These are phyloP conservation scores for Lipomyces yamadae DNA, from an alignment of 805 yeast genomes.

Conservation along the genomic window DNA sequence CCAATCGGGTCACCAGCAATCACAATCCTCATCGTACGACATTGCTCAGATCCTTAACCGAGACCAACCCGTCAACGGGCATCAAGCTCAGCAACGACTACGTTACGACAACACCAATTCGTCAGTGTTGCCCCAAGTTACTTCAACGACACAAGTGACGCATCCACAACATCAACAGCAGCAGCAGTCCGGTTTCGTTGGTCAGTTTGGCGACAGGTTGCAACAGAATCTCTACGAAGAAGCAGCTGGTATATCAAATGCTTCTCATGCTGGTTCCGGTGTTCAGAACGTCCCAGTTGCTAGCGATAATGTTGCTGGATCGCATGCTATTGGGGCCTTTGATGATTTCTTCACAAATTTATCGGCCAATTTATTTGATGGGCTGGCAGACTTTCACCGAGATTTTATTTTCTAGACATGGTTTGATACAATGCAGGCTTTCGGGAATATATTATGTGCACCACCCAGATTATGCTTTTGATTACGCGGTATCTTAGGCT, in stretches of 20 bases:
- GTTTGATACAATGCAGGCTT: background rate
- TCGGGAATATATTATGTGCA: too few species aligned
- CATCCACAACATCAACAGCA: background rate
- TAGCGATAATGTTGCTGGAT: constrained; percentile 11
- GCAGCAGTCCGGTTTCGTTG: background rate
- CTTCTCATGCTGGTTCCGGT: constrained; percentile 6
- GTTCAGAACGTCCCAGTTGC: constrained; percentile 27
- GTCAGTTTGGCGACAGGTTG: background rate
- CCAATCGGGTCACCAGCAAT: background rate
- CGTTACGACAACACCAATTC: constrained; percentile 4
- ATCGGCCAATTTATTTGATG: constrained; percentile 27
- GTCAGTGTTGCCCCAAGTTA: constrained; percentile 11
- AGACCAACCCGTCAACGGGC: background rate
- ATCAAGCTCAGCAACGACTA: background rate
- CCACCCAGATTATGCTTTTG: too few species aligned
- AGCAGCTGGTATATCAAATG: background rate
- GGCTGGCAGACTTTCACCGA: constrained; percentile 16
- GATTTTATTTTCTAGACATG: constrained; percentile 21
- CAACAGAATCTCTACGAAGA: background rate
- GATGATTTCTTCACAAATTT: constrained; percentile 28
- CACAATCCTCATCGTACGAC: background rate
- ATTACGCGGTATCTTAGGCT: too few species aligned
- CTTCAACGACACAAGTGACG: constrained; percentile 17
- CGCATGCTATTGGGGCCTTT: constrained; percentile 12
- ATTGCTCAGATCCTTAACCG: constrained; percentile 12